These are phyloP conservation scores for Phytophthora podocarpi DNA, from an alignment of 352 stramenopile species.

Conservation along the genomic window DNA sequence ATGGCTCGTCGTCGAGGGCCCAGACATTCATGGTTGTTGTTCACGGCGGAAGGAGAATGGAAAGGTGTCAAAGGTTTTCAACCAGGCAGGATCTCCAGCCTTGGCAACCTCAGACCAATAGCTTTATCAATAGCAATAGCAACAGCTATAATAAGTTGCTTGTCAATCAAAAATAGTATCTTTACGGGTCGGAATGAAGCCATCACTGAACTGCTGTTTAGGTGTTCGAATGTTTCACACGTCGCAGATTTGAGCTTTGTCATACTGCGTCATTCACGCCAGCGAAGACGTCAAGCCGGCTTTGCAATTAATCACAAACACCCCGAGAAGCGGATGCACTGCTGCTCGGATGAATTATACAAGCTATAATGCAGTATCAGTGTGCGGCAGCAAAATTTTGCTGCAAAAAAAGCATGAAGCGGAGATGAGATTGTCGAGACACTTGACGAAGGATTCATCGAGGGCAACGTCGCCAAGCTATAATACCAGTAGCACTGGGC, in stretches of 20 bases:
- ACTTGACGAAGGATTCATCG: slow-evolving; percentile 13
- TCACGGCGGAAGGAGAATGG: slow-evolving; percentile 7
- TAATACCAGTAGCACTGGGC: too few relatives aligned
- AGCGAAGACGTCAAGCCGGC: background rate
- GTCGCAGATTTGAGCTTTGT: slow-evolving; percentile 18
- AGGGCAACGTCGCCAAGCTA: too few relatives aligned
- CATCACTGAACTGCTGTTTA: background rate
- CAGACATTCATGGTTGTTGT: slow-evolving; percentile 31
- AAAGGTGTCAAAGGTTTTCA: slow-evolving; percentile 13
- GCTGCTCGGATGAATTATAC: background rate
- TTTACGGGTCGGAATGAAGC: background rate
- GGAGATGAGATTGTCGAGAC: slow-evolving; percentile 25
- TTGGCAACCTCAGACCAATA: slow-evolving; percentile 5
- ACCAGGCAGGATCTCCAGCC: background rate
- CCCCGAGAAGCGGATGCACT: background rate
- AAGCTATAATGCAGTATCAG: too few relatives aligned
- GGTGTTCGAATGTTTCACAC: slow-evolving; percentile 18
- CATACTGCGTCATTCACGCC: background rate
- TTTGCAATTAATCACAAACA: slow-evolving; percentile 19
- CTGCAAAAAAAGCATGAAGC: slow-evolving; percentile 6
- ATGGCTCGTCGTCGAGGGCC: slow-evolving; percentile 22
- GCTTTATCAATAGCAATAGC: slow-evolving; percentile 37
- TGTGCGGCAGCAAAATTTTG: background rate
- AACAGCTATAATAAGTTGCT: too few relatives aligned
- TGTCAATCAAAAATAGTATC: slow-evolving; percentile 31